Conservation (phyloP, 306 rosid species). For the Abrus precatorius region DNA sequence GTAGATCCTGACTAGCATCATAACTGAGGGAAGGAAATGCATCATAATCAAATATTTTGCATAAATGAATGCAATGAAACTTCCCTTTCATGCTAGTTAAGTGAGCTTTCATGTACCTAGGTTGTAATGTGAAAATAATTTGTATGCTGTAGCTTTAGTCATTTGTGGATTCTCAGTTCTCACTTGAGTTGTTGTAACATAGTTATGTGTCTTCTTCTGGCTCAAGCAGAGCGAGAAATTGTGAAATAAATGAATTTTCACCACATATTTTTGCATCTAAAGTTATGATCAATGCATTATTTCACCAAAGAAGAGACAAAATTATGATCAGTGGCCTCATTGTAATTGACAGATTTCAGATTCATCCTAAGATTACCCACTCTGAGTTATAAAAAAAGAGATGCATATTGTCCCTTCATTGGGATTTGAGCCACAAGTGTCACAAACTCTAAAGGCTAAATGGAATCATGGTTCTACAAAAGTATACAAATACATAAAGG, state of each 20-base stretch:
- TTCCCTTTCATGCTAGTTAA: constrained; percentile 39
- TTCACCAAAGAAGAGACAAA: background rate
- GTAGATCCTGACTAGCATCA: constrained; percentile 48
- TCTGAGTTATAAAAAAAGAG: background rate
- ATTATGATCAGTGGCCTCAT: background rate
- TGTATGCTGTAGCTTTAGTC: constrained; percentile 39
- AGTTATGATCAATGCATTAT: constrained; percentile 14
- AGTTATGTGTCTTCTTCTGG: constrained; percentile 1
- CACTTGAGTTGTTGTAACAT: background rate
- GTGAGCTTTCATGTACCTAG: constrained; percentile 48
- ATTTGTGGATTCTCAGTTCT: background rate
- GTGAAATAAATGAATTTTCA: constrained; percentile 31
- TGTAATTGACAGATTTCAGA: background rate
- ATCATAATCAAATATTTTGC: constrained; percentile 1
- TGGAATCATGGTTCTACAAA: constrained; percentile 6
- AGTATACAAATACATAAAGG: constrained; percentile 22
- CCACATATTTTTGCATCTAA: background rate
- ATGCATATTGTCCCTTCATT: background rate
- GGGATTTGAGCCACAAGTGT: constrained; percentile 17
- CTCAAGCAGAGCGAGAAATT: constrained; percentile 8
- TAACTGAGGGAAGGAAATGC: constrained; percentile 20
- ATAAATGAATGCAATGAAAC: constrained; percentile 25
- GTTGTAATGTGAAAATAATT: constrained; percentile 39
- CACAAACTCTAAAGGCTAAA: constrained; percentile 7
- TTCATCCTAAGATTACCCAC: background rate